Evolutionary conservation across 495 filamentous ascomycete genomes (phyloP).

Genomic region (Jackrogersella minutella): DNA sequence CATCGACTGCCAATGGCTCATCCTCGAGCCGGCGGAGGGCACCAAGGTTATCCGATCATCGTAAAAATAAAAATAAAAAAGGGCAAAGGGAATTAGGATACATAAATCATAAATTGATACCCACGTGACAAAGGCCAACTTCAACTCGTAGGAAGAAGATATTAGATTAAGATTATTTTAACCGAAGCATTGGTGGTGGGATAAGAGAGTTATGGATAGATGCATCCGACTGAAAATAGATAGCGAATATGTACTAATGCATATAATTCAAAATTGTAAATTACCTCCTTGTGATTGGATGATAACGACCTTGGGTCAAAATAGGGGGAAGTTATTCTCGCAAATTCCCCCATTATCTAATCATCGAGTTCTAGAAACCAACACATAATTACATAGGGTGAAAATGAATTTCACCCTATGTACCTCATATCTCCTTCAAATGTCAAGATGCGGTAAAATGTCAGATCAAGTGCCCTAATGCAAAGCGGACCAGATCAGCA

Average conservation of each 20-base stretch:
- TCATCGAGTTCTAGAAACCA: no score
- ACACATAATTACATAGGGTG: no score
- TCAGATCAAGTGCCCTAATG: background rate
- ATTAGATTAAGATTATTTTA: constrained; percentile 20
- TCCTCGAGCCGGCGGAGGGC: constrained; percentile 89
- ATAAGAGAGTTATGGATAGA: constrained; percentile 10
- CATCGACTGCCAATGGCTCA: constrained; percentile 84
- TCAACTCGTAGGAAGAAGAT: background rate
- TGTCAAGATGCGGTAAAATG: background rate
- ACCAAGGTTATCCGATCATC: constrained; percentile 62
- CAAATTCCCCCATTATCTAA: no score
- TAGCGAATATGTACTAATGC: background rate
- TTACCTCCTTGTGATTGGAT: background rate
- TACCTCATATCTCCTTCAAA: background rate
- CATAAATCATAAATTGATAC: constrained; percentile 20
- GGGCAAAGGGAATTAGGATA: background rate
- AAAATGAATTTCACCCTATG: no score
- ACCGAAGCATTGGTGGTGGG: background rate
- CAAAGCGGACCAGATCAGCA: background rate
- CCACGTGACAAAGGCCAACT: background rate
- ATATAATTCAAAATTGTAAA: background rate
- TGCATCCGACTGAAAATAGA: constrained; percentile 19
- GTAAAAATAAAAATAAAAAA: no score
- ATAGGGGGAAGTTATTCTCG: background rate
- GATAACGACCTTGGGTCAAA: background rate